Base-by-base conservation (phyloP, 306 rosid species). In the Vachellia collinsii region DNA sequence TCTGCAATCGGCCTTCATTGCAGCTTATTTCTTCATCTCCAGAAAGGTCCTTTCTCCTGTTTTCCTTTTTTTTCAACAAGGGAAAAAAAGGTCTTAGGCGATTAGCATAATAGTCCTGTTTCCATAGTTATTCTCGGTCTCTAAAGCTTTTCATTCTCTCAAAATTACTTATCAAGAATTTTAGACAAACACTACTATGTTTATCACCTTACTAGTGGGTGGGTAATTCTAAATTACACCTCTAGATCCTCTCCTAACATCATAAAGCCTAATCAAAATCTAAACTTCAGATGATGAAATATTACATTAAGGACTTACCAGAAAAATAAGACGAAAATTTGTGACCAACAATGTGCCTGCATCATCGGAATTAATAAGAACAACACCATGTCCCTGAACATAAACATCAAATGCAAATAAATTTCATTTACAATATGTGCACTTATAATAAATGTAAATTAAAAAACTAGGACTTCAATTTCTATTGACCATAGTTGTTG, bases 261-360 rank as follows among this genome's bases (percentile, higher is more conserved):
- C 79, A 72, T 64, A 76, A 19, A 59, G 68, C 38, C 67, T 44
- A 22, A 64, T 81, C 62, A 84, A 62, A 62, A 70, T 34, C 36
- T 70, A 77, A 61, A 51, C 22, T 42, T 72, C 76, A 78, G 61
- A 67, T 29, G 65, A 74, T 42, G 66, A 74, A 83, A 80, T 70
- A 67, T 48, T 42, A 53, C 37, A 72, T 65, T 50, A 74, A 85
- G 19, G 38, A 84, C 97, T 88, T 89, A 95, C 99, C 84, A 95
- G 86, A 88, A 95, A 95, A 82, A 95, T 78, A 76, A 95, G 92
- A 67, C 99, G 97, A 71, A 79, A 95, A 90, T 95, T 95, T 78
- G 99, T 95, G 47, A 95, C 93, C 70, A 91, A 74, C 89, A 95
- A 82, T 19, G 90, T 89, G 79, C 98, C 99, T 3, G 99, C 99